Base-by-base conservation (phyloP, 768 basidiomycete genomes). In the Tylopilus vinaceipallidus region DNA sequence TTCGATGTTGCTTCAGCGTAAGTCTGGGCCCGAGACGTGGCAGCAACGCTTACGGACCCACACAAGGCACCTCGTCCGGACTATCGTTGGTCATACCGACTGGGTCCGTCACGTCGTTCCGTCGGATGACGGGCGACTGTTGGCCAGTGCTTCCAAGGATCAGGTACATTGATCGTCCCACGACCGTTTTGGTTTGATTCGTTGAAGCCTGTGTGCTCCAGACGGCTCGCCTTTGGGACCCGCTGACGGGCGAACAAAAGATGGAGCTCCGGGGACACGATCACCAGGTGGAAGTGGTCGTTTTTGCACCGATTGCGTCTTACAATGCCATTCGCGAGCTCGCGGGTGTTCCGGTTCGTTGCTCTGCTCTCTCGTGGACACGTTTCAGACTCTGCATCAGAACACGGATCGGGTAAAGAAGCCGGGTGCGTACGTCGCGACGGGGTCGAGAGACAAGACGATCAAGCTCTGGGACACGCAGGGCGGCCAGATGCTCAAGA, bases 401-500 rank as follows among this genome's bases (percentile, higher is more conserved):
- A 76, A 75, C 53, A 80, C 75, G 39, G 81, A 82, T 53, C 68
- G 57, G 41, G 63, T 58, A 35, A 82, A 75, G 66, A 77, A 69
- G 49, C 77, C 68, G 41, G 84, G 75, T 13, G 61, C 73, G 22
- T 94, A 83, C 63, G 76, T 88, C 8, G 84, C 84, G 10, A 93
- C 91, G 13, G 92, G 91, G 12, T 86, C 89, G 27, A 78, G 94
- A 67, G 94, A 98, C 72, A 95, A 92, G 75, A 83, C 83, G 5
- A 90, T 97, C 72, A 90, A 87, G 61, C 68, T 98, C 16, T 98
- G 94, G 94, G 94, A 97, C 61, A 77, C 83, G 0, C 77, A 83
- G 52, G 84, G 82, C 38, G 93, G 95, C 5, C 91, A 91, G 66
- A 77, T 89, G 66, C 67, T 94, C 37, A 78, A 84, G 65, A 88